Evolutionary conservation across 345 rosid species (phyloP), one percentile per base, ranked within the genome.

Genomic region (Barbarea vulgaris): DNA sequence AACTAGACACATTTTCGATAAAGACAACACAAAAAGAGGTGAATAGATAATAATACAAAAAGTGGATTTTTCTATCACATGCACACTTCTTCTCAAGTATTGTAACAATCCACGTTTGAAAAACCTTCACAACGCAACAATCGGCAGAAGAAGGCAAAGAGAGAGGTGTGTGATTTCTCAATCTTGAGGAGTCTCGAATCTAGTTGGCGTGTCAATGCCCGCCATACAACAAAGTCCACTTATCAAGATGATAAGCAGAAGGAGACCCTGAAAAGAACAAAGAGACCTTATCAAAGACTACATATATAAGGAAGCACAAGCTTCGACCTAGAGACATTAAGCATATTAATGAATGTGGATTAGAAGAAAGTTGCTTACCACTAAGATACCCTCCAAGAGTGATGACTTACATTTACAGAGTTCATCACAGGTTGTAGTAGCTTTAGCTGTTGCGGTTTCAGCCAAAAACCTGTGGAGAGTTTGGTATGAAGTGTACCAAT

Each of bases 181-280:
- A 2, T 30, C 6, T 75, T 92, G 96, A n/a, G 97, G 94, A 12
- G 89, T 79, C 88, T 95, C 97, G 74, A 95, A 95, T 87, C 94
- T 84, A 15, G 94, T 79, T 4, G 98, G 98, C 1, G 98, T 90
- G 69, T 92, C 98, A 47, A 95, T 95, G 79, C 96, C 97, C 88
- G 87, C 87, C 99, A 95, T 95, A 79, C 97, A 92, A 82, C 98
- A 86, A 53, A 95, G 93, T 66, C 98, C 98, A 28, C 91, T 87
- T 73, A 95, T 81, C 74, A 95, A 83, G 71, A 95, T 92, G 68
- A 92, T 59, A 64, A 95, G 96, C 76, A 95, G 81, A 62, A 90
- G 91, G 74, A 90, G 77, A 66, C 89, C 98, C 99, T 95, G 94
- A 30, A 83, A 66, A 79, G 30, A 65, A 65, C 52, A n/a, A 72